Evolutionary conservation across 2,329 filamentous ascomycete species (phyloP).

Genomic region (Mycogone perniciosa): DNA sequence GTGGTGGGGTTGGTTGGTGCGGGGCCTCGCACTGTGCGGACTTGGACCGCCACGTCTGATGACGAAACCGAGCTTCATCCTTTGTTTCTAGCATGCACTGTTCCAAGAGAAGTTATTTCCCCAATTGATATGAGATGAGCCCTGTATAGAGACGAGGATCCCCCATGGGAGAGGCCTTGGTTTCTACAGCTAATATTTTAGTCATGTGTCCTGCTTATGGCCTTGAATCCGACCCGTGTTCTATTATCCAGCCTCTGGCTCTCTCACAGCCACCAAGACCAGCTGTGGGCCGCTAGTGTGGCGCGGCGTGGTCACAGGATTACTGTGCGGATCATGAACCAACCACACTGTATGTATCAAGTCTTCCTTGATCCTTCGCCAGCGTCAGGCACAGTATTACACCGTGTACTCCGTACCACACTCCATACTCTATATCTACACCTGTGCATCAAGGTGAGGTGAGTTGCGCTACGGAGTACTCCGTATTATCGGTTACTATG

Average conservation of each 20-base stretch:
- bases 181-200: too few relatives aligned
- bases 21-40: too few relatives aligned
- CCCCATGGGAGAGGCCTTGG: too few relatives aligned
- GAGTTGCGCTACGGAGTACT: background rate
- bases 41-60: too few relatives aligned
- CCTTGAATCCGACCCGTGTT: background rate
- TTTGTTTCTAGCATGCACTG: too few relatives aligned
- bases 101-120: too few relatives aligned
- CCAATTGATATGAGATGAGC: too few relatives aligned
- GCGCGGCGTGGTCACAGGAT: slow-evolving; percentile 9
- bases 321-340: slow-evolving; percentile 6
- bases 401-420: background rate
- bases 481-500: background rate
- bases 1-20: too few relatives aligned
- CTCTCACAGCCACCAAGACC: background rate
- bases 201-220: too few relatives aligned
- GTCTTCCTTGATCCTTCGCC: background rate
- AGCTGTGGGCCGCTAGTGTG: slow-evolving; percentile 1
- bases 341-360: background rate
- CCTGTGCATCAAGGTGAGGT: background rate
- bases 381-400: too few relatives aligned
- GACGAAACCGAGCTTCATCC: too few relatives aligned
- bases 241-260: background rate
- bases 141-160: background rate
- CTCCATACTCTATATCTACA: background rate